A percentile compares a stretch with the other conserved stretches of the same genome.
Evolutionary conservation across 768 basidiomycete genomes (phyloP).

Genomic region (Lactarius trivialis): DNA sequence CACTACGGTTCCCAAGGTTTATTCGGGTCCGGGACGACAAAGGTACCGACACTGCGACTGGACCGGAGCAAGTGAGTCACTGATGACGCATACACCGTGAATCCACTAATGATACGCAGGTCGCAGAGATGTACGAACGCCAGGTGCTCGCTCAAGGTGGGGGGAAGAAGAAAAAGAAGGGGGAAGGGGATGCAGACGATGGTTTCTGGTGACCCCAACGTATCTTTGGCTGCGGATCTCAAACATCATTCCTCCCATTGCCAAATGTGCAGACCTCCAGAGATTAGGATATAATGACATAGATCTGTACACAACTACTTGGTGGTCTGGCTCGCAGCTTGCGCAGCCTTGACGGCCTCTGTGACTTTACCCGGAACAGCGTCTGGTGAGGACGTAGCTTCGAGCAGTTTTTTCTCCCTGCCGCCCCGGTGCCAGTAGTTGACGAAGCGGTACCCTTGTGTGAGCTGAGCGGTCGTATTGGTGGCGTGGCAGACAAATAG

Average conservation of each 20-base stretch:
- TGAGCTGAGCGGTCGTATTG: constrained; percentile 78
- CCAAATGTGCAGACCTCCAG: constrained; percentile 7
- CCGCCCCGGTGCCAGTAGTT: constrained; percentile 92
- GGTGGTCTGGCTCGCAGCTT: constrained; percentile 8
- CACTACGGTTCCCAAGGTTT: constrained; percentile 93
- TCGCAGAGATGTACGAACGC: constrained; percentile 90
- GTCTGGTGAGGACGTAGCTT: constrained; percentile 15
- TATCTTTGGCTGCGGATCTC: constrained; percentile 6
- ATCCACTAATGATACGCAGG: constrained; percentile 36
- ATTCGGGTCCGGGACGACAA: constrained; percentile 92
- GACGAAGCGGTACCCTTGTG: constrained; percentile 80
- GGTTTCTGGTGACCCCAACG: constrained; percentile 57
- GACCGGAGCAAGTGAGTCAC: constrained; percentile 74
- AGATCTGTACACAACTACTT: constrained; percentile 15
- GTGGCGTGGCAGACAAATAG: constrained; percentile 92
- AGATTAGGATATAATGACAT: constrained; percentile 14
- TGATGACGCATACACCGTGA: background rate
- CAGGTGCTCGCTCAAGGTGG: constrained; percentile 78
- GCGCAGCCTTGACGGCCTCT: constrained; percentile 44
- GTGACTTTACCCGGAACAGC: constrained; percentile 37
- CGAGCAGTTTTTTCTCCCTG: constrained; percentile 52
- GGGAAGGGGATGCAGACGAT: constrained; percentile 60
- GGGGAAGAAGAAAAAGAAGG: constrained; percentile 59
- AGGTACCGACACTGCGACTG: constrained; percentile 83
- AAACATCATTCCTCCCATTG: no score